A percentile compares a stretch with the other conserved stretches of the same genome.
Conservation (phyloP, 441 rosid species). For the Omphalea diandra region DNA sequence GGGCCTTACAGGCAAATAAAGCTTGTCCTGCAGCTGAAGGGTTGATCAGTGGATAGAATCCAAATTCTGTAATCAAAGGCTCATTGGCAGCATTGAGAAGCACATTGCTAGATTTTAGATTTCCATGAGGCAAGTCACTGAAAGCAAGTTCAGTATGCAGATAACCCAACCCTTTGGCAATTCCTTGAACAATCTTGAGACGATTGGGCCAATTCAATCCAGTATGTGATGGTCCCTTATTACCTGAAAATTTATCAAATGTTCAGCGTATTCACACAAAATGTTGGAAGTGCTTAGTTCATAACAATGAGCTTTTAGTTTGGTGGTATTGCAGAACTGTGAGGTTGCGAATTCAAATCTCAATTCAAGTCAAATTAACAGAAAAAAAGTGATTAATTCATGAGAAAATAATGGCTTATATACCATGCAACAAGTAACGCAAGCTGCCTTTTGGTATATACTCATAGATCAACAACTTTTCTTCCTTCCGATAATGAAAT, state of each 20-base stretch:
- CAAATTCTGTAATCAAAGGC: conserved; percentile 61
- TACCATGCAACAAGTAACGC: conserved; percentile 64
- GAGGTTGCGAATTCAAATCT: no score
- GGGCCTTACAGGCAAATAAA: conserved; percentile 56
- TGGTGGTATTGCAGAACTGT: no score
- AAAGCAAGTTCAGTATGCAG: conserved; percentile 50
- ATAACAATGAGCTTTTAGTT: no score
- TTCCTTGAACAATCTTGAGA: conserved; percentile 55
- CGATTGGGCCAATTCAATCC: conserved; percentile 60
- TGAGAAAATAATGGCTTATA: no score
- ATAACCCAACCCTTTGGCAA: conserved; percentile 58
- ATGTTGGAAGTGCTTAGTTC: no score
- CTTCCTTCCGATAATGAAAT: conserved; percentile 60
- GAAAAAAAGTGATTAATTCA: no score
- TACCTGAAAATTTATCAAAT: conserved; percentile 33
- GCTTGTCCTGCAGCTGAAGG: conserved; percentile 28
- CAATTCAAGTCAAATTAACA: not conserved
- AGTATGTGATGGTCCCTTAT: conserved; percentile 35
- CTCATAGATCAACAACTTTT: conserved; percentile 62
- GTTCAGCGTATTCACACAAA: no score
- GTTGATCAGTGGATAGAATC: conserved; percentile 40
- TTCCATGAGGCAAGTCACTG: conserved; percentile 66
- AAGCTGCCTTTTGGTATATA: conserved; percentile 60
- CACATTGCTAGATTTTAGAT: conserved; percentile 77
- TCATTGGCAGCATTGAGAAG: conserved; percentile 50